A percentile compares a stretch with the other conserved stretches of the same genome.
phyloP scores from a whole-genome alignment of 495 filamentous ascomycete genomes.

The Daldinia bambusicola region DNA sequence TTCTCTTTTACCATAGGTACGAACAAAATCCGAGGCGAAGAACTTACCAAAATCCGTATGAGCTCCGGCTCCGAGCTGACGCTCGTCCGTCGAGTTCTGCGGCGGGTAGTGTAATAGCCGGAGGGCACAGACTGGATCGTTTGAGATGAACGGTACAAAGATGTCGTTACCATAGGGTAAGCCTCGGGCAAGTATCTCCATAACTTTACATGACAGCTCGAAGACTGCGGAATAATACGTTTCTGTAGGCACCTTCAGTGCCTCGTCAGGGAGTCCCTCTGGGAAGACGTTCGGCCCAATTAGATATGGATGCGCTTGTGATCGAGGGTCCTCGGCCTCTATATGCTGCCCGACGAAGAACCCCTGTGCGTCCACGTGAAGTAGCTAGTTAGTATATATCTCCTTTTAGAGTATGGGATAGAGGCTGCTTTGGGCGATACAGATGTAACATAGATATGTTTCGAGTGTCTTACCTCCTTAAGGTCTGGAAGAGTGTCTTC shows the following conservation, averaged over 20 bases:
- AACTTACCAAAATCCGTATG: slow-evolving; percentile 61
- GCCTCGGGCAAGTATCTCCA: slow-evolving; percentile 54
- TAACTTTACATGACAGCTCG: slow-evolving; percentile 44
- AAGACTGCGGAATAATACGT: slow-evolving; percentile 50
- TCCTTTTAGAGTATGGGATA: neutral
- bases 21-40: neutral
- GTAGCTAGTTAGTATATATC: neutral
- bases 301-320: slow-evolving; percentile 48
- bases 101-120: slow-evolving; percentile 61
- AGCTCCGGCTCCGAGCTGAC: slow-evolving; percentile 56
- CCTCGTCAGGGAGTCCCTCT: slow-evolving; percentile 30
- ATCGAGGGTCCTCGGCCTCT: slow-evolving; percentile 54
- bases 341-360: slow-evolving; percentile 62
- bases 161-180: slow-evolving; percentile 51
- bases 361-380: slow-evolving; percentile 39
- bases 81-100: slow-evolving; percentile 47
- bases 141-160: slow-evolving; percentile 56
- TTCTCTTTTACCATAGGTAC: neutral
- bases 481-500: slow-evolving; percentile 58
- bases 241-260: slow-evolving; percentile 43
- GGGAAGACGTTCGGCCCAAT: slow-evolving; percentile 62
- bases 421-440: neutral
- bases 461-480: slow-evolving; percentile 45
- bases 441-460: neutral
- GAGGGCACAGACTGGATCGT: slow-evolving; percentile 49